Base-by-base conservation (phyloP, 1,284 basidiomycete species). In the Ustilago hordei region DNA sequence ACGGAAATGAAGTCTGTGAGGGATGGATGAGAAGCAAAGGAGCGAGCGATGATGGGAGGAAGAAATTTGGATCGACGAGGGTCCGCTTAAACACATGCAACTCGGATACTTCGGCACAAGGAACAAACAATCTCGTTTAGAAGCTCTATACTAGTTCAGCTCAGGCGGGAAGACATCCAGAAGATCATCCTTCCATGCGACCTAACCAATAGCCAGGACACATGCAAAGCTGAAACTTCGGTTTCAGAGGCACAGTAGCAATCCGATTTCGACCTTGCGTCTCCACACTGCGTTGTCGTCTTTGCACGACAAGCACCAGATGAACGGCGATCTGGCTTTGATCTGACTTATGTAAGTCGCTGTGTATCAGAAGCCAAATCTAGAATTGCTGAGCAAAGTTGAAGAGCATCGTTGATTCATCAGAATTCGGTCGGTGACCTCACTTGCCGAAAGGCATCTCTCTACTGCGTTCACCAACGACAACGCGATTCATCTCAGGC, bases 11-110 rank as follows among this genome's bases (percentile, higher is more conserved):
- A 35, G 52, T 54, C 17, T 54, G 23, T 32, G 28, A 7, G 28
- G 48, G 28, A 15, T 52, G 48, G 48, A 52, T 32, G 23, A 52
- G 13, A 32, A 28, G 7, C 43, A 7, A 19, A 7, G 11, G 17
- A 8, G n/a, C 23, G 23, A 28, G 6, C 7, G 11, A 8, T 17
- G 43, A 17, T 15, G 15, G 47, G 48, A 52, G 12, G 48, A 52
- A 52, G 28, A 15, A 45, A 19, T 15, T 19, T 35, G 52, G 52
- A 35, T 19, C 52, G 52, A 19, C 28, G 28, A 32, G 9, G 28
- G 48, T 52, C 48, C 13, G 48, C 48, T 34, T 52, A 13, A 13
- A 34, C 52, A 54, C 52, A 54, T 54, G 52, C 13, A 35, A 17
- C 3, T n/a, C 34, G 34, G 34, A 54, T 32, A 54, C 19, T n/a